Evolutionary conservation across 345 rosid species (phyloP).

Genomic region (Excoecaria cochinchinensis): DNA sequence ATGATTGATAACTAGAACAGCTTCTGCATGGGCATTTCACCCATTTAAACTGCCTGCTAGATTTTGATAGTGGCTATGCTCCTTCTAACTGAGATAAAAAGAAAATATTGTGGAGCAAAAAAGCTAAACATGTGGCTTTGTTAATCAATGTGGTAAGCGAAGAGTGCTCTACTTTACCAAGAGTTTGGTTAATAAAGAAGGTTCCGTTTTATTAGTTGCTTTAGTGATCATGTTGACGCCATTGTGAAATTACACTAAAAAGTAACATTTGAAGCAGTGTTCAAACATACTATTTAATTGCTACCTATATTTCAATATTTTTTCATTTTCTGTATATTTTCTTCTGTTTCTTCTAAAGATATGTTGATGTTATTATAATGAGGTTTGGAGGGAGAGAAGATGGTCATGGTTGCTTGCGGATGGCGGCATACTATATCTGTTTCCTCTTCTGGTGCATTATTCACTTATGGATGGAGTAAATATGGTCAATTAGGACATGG

Average conservation of each 20-base stretch:
- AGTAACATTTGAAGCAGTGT: not conserved
- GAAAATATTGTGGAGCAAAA: not conserved
- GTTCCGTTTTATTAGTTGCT: not conserved
- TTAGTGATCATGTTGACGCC: not conserved
- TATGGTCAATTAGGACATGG: constrained; percentile 99
- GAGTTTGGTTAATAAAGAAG: not conserved
- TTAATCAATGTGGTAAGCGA: not conserved
- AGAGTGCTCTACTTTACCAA: not conserved
- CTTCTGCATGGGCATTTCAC: not conserved
- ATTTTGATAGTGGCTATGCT: not conserved
- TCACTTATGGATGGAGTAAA: constrained; percentile 97
- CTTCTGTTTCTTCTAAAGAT: constrained; percentile 10
- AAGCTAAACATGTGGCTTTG: not conserved
- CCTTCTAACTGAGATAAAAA: not conserved
- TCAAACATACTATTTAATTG: not conserved
- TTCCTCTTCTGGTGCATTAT: constrained; percentile 69
- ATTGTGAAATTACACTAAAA: not conserved
- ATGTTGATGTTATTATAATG: constrained; percentile 17
- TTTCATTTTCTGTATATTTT: not conserved
- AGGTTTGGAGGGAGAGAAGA: constrained; percentile 68
- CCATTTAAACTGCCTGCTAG: not conserved
- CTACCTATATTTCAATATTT: not conserved
- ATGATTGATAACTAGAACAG: not conserved
- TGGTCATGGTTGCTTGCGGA: constrained; percentile 92
- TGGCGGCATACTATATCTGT: constrained; percentile 96